A percentile compares a stretch with the other conserved stretches of the same genome.
Conservation (phyloP, 768 basidiomycete genomes). For the Crucibulum laeve region DNA sequence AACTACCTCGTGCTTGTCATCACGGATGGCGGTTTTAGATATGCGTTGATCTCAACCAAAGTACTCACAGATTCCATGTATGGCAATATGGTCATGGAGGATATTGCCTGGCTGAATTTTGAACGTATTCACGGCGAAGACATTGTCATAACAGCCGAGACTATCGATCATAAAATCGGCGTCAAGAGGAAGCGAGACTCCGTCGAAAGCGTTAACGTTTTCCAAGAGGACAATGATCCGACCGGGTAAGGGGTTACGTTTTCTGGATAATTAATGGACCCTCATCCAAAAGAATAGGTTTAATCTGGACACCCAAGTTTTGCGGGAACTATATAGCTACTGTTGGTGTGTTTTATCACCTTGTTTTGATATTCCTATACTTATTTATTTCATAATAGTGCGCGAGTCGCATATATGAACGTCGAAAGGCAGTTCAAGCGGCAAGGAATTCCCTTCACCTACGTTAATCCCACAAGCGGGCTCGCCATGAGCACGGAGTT, state of each 20-base stretch:
- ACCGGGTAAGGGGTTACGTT: conserved; percentile 14
- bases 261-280: not conserved
- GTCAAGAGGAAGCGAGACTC: conserved; percentile 18
- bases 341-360: conserved; percentile 58
- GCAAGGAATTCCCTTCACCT: conserved; percentile 71
- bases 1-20: conserved; percentile 87
- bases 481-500: conserved; percentile 39
- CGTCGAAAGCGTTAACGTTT: conserved; percentile 6
- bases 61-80: conserved; percentile 50
- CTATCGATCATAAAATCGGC: conserved; percentile 9
- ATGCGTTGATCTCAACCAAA: conserved; percentile 73
- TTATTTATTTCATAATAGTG: conserved; percentile 37
- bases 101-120: conserved; percentile 77
- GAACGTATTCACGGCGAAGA: conserved; percentile 55
- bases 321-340: conserved; percentile 81
- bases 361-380: not conserved
- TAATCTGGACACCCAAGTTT: conserved; percentile 64
- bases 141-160: conserved; percentile 13
- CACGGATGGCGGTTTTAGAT: conserved; percentile 72
- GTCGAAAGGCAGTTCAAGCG: conserved; percentile 86
- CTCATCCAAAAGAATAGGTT: conserved; percentile 38
- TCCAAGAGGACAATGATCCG: not conserved
- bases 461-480: conserved; percentile 57
- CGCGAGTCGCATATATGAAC: conserved; percentile 85
- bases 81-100: conserved; percentile 63